Conservation (phyloP, 148 eudicot genomes). For the Talinum fruticosum region DNA sequence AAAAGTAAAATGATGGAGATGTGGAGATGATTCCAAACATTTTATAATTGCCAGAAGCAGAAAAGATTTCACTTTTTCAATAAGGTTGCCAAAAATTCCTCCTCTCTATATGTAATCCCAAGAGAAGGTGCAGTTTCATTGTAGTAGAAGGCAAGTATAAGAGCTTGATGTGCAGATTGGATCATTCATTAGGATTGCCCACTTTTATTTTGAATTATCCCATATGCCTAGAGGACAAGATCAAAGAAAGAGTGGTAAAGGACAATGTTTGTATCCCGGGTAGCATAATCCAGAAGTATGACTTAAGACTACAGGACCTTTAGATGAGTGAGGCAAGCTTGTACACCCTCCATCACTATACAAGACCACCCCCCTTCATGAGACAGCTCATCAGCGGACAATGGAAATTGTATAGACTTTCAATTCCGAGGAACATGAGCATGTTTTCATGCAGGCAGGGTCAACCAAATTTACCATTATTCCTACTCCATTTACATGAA, state of each 20-base stretch:
- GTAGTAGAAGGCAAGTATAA: not conserved
- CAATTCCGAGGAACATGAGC: too few species aligned
- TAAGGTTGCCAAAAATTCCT: not conserved
- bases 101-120: not conserved
- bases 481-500: not conserved
- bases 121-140: not conserved
- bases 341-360: not conserved
- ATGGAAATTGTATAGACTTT: too few species aligned
- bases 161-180: not conserved
- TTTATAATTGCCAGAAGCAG: too few species aligned
- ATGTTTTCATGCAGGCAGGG: not conserved
- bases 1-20: not conserved
- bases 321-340: not conserved
- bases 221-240: not conserved
- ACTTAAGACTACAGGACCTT: not conserved
- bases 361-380: not conserved
- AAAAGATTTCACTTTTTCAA: not conserved
- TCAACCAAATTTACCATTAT: not conserved
- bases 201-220: not conserved
- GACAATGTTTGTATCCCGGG: not conserved
- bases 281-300: not conserved
- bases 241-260: not conserved
- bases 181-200: not conserved
- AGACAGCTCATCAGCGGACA: not conserved
- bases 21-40: not conserved